Base-by-base conservation (phyloP, 805 yeast genomes). In the Kluyveromyces starmeri region DNA sequence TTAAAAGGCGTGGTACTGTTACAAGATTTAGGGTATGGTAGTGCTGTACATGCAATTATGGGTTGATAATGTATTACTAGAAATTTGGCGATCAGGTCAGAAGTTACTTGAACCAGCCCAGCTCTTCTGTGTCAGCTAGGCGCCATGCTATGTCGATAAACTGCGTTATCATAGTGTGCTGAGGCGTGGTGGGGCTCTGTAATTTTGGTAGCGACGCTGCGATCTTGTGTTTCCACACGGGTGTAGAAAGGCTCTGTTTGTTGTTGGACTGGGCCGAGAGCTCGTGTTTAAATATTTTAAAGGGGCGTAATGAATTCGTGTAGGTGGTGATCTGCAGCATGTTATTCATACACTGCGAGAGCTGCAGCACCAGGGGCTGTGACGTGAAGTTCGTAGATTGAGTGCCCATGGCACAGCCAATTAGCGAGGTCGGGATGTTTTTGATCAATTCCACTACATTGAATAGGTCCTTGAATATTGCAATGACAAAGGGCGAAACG, bases 321-420 rank as follows among this genome's bases (percentile, higher is more conserved):
- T 53, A 42, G 33, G 58, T 51, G 11, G 56, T 49, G 3, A 53
- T 53, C 25, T 54, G 59, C 7, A 55, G 51, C 30, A 56, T 39
- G 21, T 53, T 58, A 35, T 53, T 53, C 58, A 55, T 50, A 6
- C 58, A 48, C 33, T 53, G 51, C 0, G 60, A 55, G 30, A 56
- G 36, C 21, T 45, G 42, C 9, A 56, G 49, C 4, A 56, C 55
- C n/a, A 51, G 37, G 6, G 42, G 47, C 34, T 52, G 61, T 3
- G 57, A 44, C 18, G 14, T 20, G 18, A 20, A 32, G 8, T 34
- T 28, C 7, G 39, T 42, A 22, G 48, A 38, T 15, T 36, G 43
- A 5, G 46, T 39, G 17, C 42, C 43, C 51, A 55, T 51, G 3
- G 53, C 47, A 5, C 47, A 28, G 4, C 53, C 47, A 18, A 56